Evolutionary conservation across 2,329 filamentous ascomycete species (phyloP), one percentile per base, ranked within the genome.

Genomic region (Epichloe sylvatica): DNA sequence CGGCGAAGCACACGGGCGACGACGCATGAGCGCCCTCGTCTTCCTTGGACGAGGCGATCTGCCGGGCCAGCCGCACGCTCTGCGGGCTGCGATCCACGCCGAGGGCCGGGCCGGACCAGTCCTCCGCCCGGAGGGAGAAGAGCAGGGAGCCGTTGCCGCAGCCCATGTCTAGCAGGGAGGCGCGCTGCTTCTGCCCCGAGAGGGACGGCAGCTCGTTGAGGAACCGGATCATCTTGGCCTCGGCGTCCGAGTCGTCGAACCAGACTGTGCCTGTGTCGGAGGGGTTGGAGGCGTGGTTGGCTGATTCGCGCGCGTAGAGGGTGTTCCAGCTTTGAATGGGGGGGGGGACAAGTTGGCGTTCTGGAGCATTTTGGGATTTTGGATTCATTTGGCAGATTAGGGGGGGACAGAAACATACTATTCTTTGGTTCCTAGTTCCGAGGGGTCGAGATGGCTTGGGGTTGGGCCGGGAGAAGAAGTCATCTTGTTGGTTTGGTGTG

Each of bases 61-160:
- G 72, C 51, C 71, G 65, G 33, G 91, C 89, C 54, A 97, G 75
- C 62, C 78, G 71, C 19, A 97, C 75, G 60, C 86, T 92, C 59
- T 76, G 70, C 19, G 72, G 70, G 55, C 84, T 90, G 63, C 97
- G 97, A 70, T 98, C 92, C 9, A 96, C 84, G 5, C 92, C 92
- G 0, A 94, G 71, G 73, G 94, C 81, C 3, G 71, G 67, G 0
- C 86, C 87, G 3, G 54, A 48, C 76, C 85, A 94, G 3, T 70
- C 57, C 4, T 67, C 69, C 30, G 83, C 81, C 34, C 84, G 70
- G 34, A 97, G 70, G 81, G 81, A 75, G 57, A 92, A 86, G n/a
- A 97, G 73, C 62, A 97, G 76, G 58, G 89, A 87, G 2, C 91
- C 92, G 68, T 98, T 98, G 1, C 92, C 92, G 11, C 89, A 96